Conservation (phyloP, 805 yeast genomes). For the Starmera pachycereana region DNA sequence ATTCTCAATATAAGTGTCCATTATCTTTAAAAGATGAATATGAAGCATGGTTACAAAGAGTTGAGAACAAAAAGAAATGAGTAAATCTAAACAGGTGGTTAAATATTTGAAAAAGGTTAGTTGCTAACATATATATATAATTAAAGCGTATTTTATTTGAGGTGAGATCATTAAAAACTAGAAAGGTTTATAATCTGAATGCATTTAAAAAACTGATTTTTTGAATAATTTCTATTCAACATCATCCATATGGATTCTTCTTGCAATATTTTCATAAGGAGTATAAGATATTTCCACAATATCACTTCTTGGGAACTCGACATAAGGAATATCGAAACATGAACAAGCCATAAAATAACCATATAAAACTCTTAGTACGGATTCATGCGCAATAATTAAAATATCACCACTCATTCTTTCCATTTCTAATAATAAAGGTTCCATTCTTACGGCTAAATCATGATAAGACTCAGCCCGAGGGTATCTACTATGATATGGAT, state of each 20-base stretch:
- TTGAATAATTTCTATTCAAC: constrained; percentile 1
- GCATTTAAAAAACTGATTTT: no score
- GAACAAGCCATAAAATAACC: constrained; percentile 93
- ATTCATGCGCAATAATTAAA: constrained; percentile 86
- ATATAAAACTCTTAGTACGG: constrained; percentile 78
- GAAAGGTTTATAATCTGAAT: no score
- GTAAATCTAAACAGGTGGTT: no score
- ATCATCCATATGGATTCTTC: constrained; percentile 31
- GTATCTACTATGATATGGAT: constrained; percentile 89
- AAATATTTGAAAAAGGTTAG: no score
- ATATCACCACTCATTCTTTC: constrained; percentile 86
- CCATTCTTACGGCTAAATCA: constrained; percentile 89
- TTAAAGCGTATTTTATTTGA: no score
- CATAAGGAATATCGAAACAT: constrained; percentile 73
- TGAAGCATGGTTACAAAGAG: constrained; percentile 21
- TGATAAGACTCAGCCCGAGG: constrained; percentile 93
- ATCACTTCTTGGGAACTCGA: constrained; percentile 72
- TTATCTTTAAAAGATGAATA: constrained; percentile 38
- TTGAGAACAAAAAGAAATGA: not conserved
- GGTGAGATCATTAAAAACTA: no score
- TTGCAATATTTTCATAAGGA: constrained; percentile 70
- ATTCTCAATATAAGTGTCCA: constrained; percentile 42
- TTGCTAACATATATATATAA: no score
- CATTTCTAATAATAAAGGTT: constrained; percentile 86
- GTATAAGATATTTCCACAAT: constrained; percentile 80